Evolutionary conservation across 768 basidiomycete genomes (phyloP).

Genomic region (Agaricus blazei): DNA sequence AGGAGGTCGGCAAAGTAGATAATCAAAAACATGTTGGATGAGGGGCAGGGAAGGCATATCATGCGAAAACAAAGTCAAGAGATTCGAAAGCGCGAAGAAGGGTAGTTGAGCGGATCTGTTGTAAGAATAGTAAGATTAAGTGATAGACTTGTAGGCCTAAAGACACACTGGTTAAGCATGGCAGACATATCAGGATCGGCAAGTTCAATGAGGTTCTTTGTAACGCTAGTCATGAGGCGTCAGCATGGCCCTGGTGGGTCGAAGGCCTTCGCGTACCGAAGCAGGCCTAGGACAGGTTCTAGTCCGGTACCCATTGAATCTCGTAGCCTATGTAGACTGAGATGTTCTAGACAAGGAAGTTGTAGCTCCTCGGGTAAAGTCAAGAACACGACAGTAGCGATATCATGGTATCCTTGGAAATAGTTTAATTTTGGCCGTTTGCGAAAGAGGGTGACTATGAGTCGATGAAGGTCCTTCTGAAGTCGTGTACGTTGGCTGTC

Average conservation of each 20-base stretch:
- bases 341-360: conserved; percentile 56
- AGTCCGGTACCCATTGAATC: conserved; percentile 87
- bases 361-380: conserved; percentile 62
- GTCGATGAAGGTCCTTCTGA: conserved; percentile 60
- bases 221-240: conserved; percentile 41
- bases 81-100: conserved; percentile 85
- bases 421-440: conserved; percentile 71
- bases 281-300: conserved; percentile 78
- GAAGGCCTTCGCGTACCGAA: conserved; percentile 42
- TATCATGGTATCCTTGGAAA: conserved; percentile 95
- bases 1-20: conserved; percentile 77
- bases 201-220: conserved; percentile 66
- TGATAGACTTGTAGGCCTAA: not conserved
- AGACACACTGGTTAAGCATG: conserved; percentile 60
- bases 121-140: not conserved
- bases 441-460: conserved; percentile 74
- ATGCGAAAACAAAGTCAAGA: conserved; percentile 89
- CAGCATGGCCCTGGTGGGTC: not conserved
- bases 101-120: conserved; percentile 71
- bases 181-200: conserved; percentile 66
- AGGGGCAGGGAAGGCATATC: conserved; percentile 87
- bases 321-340: conserved; percentile 73
- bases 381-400: conserved; percentile 77
- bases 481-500: conserved; percentile 41
- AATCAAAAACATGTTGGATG: conserved; percentile 92